A percentile compares a stretch with the other conserved stretches of the same genome.
Conservation (phyloP, 306 rosid genomes). For the Prinsepia uniflora region DNA sequence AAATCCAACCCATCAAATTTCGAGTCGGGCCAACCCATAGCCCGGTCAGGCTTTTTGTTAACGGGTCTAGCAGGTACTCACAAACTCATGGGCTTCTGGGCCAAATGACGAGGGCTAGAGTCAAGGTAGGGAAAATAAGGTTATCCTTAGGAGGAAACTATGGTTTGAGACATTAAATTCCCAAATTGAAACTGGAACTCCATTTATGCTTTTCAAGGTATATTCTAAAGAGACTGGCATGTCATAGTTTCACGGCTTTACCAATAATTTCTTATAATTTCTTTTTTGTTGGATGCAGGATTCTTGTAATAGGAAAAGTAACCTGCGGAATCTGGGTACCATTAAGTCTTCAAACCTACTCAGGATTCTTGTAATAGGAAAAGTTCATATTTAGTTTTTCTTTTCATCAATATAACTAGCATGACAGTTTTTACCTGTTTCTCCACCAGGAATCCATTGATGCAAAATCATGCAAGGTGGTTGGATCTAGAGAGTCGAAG, state of each 20-base stretch:
- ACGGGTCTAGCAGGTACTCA: no score
- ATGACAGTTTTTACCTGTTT: conserved; percentile 1
- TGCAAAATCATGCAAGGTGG: conserved; percentile 87
- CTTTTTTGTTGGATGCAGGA: conserved; percentile 85
- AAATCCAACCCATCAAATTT: no score
- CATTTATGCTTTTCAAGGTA: conserved; percentile 98
- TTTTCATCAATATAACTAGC: conserved; percentile 15
- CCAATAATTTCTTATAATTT: no score
- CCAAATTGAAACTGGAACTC: conserved; percentile 96
- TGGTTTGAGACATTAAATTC: conserved; percentile 89
- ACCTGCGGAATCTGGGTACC: conserved; percentile 90
- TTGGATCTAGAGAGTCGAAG: conserved; percentile 71
- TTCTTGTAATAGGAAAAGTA: conserved; percentile 83
- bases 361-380: conserved; percentile 42
- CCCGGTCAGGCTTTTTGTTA: no score
- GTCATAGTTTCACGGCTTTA: not conserved
- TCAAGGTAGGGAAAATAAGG: conserved; percentile 85
- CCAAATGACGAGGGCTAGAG: no score
- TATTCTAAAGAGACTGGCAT: not conserved
- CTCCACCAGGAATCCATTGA: conserved; percentile 70
- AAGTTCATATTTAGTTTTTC: not conserved
- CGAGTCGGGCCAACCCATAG: no score
- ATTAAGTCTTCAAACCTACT: conserved; percentile 90
- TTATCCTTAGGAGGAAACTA: conserved; percentile 69
- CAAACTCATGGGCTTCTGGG: no score